Base-by-base conservation (phyloP, 495 filamentous ascomycete species). In the Aspergillus carlsbadensis region DNA sequence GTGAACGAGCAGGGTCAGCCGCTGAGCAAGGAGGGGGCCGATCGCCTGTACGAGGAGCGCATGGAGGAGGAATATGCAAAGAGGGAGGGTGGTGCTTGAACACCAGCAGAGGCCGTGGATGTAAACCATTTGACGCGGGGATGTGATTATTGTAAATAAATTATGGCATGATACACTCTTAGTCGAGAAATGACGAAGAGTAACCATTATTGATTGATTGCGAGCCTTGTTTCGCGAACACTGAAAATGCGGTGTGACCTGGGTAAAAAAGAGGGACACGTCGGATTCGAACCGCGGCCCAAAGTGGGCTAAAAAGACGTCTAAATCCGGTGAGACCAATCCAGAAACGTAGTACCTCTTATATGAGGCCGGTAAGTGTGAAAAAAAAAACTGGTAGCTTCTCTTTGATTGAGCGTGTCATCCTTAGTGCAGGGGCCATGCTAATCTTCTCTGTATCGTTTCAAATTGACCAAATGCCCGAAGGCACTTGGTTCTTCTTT, bases 341-440 rank as follows among this genome's bases (percentile, higher is more conserved):
- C 40, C 8, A 21, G 35, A 45, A 45, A 46, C 34, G 26, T 18
- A 43, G 20, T 22, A 66, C 65, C 62, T 67, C 52, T 39, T 7
- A 67, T 49, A 21, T 47, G 52, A 24, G 45, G 52, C 42, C 41
- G 50, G 53, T 61, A 70, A 70, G 40, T 29, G 37, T 40, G 21
- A 45, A 58, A 70, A 84, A 87, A 87, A 87, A 87, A 86, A 88
- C 78, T 82, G 72, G 80, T 88, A 90, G 88, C 87, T 87, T 91
- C 89, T 92, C 90, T 92, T 91, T 92, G 88, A 90, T 91, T 89
- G 83, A 91, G 90, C 90, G 91, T 96, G 90, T 96, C 91, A 95
- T 96, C 91, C 91, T 96, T 96, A 95, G 91, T 96, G 91, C 92
- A 97, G 92, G 92, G 92, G 92, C 92, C 91, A 96, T 96, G 92